phyloP scores from a whole-genome alignment of 1,139 yeast genomes.

The Yamadazyma jaroonii region DNA sequence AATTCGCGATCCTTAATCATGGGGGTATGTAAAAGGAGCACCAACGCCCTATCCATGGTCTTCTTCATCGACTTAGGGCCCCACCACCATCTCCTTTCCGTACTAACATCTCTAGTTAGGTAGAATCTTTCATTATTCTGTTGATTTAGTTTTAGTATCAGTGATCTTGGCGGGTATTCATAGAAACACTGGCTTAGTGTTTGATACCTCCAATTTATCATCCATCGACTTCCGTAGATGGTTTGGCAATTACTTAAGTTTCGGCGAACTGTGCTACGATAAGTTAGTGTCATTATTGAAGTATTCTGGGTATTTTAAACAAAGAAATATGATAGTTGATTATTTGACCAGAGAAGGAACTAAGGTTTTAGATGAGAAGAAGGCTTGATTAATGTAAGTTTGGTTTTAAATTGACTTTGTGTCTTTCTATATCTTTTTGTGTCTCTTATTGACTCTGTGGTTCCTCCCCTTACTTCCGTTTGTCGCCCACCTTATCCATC shows the following conservation, averaged over 20 bases:
- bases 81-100: too few relatives aligned
- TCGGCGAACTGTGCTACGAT: slow-evolving; percentile 56
- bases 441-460: background rate
- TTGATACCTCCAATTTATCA: slow-evolving; percentile 44
- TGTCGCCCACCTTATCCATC: background rate
- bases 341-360: slow-evolving; percentile 32
- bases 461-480: background rate
- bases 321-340: slow-evolving; percentile 37
- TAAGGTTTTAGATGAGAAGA: slow-evolving; percentile 27
- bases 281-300: slow-evolving; percentile 36
- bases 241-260: slow-evolving; percentile 49
- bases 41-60: too few relatives aligned
- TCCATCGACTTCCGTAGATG: slow-evolving; percentile 54
- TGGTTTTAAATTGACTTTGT: background rate
- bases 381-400: slow-evolving; percentile 1
- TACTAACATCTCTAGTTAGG: slow-evolving; percentile 38
- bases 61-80: too few relatives aligned
- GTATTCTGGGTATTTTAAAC: slow-evolving; percentile 44
- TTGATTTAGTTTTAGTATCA: slow-evolving; percentile 59
- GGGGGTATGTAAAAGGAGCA: slow-evolving; percentile 3
- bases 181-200: slow-evolving; percentile 58
- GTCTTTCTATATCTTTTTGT: background rate
- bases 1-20: slow-evolving; percentile 1
- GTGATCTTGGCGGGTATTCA: slow-evolving; percentile 65
- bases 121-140: slow-evolving; percentile 51